phyloP scores from a whole-genome alignment of 2,329 filamentous ascomycete genomes.

The Elsinoe fawcettii region DNA sequence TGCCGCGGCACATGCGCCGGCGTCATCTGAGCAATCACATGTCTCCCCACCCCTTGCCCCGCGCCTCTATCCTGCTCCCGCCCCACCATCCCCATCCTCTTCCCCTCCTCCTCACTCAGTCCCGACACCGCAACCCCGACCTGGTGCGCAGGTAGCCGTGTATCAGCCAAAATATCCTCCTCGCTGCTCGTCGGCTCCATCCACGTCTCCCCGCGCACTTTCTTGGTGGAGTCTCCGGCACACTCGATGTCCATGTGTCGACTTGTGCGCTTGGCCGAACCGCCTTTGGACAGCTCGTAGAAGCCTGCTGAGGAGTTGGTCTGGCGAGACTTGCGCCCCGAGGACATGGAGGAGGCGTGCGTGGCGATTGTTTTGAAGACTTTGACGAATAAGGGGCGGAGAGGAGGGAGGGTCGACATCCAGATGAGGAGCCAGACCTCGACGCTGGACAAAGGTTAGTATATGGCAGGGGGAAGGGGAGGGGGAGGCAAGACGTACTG shows the following conservation, averaged over 20 bases:
- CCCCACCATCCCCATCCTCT: neutral
- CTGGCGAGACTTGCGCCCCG: neutral
- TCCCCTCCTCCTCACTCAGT: neutral
- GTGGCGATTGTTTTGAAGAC: slow-evolving; percentile 4
- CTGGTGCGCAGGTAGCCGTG: neutral
- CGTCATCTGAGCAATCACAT: neutral
- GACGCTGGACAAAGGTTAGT: neutral
- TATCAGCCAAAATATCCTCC: neutral
- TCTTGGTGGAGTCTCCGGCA: neutral
- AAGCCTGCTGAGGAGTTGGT: slow-evolving; percentile 8
- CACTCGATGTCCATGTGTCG: slow-evolving; percentile 3
- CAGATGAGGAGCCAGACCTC: slow-evolving; percentile 9
- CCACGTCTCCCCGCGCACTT: neutral
- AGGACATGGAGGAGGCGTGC: neutral
- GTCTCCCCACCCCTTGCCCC: neutral
- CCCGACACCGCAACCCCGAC: neutral
- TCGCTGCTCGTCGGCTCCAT: slow-evolving; percentile 5
- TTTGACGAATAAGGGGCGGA: slow-evolving; percentile 6
- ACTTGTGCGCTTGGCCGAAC: neutral
- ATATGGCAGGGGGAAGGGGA: neutral
- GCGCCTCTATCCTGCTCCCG: neutral
- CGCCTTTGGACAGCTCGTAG: slow-evolving; percentile 7
- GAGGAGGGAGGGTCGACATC: slow-evolving; percentile 4
- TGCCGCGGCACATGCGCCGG: neutral
- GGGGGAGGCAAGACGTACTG: neutral